Base-by-base conservation (phyloP, 1,284 basidiomycete species). In the Ceratobasidium sp. region DNA sequence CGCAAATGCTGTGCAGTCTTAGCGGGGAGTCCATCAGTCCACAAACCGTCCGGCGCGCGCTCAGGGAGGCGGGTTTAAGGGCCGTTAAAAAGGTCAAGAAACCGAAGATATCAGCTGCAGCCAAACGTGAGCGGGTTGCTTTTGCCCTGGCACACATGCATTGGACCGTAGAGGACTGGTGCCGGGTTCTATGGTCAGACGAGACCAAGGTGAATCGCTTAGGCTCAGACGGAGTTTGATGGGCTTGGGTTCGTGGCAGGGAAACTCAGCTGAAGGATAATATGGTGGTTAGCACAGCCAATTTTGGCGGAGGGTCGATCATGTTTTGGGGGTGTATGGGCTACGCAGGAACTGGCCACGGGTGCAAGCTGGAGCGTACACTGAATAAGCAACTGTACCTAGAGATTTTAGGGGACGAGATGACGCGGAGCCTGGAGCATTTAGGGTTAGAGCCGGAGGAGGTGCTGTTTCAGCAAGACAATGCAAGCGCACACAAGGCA, bases 401-500 rank as follows among this genome's bases (percentile, higher is more conserved):
- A 3, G 26, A 61, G 26, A 46, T 71, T 28, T 44, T 61, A 42
- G 40, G n/a, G 15, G 68, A 70, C 15, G 38, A 70, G 46, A 26
- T 70, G 40, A 10, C 0, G 7, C 23, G 48, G 20, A 79, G 66
- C 26, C 33, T 79, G 26, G 78, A 65, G 33, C 38, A 73, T 57
- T 74, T 57, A n/a, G 65, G 67, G 17, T 20, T 65, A 50, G 44
- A 77, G 3, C n/a, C 40, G 7, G 67, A 42, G 28, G 62, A 44
- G 28, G 46, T 79, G 52, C 68, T 68, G 6, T 69, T 78, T 71
- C 77, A 79, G 61, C 79, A 78, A 38, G 77, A 79, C 56, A 79
- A 79, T 33, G 77, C 46, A 12, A 66, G 54, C 28, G 46, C 59
- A 15, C 64, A 78, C 61, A 68, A 67, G 42, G 48, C 68, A 26